Percentiles rank a stretch among this genome's conserved stretches.
Evolutionary conservation across 768 basidiomycete genomes (phyloP).

Genomic region (Podaxis rugospora): DNA sequence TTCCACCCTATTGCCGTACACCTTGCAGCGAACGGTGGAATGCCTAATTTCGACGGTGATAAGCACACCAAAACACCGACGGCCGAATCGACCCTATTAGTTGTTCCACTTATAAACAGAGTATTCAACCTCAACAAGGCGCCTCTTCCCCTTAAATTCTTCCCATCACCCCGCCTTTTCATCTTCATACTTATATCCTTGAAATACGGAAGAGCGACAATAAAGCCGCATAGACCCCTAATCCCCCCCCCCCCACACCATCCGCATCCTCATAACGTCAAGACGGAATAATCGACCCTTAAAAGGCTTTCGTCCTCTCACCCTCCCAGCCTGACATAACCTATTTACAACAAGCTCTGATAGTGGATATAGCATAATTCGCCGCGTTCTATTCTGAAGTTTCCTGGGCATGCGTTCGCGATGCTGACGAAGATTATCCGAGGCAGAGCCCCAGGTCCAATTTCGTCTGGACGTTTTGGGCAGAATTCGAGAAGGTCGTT

Average conservation of each 20-base stretch:
- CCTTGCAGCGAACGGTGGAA: not conserved
- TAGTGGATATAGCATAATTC: not conserved
- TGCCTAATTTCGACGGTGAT: conserved; percentile 9
- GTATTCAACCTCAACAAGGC: not conserved
- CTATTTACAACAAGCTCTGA: not conserved
- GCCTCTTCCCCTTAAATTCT: not conserved
- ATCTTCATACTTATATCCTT: not conserved
- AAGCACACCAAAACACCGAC: conserved; percentile 5
- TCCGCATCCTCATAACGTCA: not conserved
- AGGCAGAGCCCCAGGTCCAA: not conserved
- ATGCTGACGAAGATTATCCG: not conserved
- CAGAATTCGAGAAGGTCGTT: too few species aligned
- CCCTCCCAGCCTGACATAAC: not conserved
- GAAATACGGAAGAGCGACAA: not conserved
- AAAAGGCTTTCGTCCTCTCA: conserved; percentile 6
- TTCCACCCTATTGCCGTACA: not conserved
- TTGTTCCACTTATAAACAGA: not conserved
- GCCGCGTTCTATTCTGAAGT: not conserved
- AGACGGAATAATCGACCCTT: conserved; percentile 2
- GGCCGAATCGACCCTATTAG: not conserved
- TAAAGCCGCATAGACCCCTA: not conserved
- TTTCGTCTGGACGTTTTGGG: too few species aligned
- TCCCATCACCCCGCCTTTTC: not conserved
- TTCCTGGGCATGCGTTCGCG: not conserved
- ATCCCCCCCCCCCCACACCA: not conserved